These are phyloP conservation scores for Backusella morwellensis DNA, from an alignment of 192 early-diverging fungal genomes.

Conservation along the genomic window DNA sequence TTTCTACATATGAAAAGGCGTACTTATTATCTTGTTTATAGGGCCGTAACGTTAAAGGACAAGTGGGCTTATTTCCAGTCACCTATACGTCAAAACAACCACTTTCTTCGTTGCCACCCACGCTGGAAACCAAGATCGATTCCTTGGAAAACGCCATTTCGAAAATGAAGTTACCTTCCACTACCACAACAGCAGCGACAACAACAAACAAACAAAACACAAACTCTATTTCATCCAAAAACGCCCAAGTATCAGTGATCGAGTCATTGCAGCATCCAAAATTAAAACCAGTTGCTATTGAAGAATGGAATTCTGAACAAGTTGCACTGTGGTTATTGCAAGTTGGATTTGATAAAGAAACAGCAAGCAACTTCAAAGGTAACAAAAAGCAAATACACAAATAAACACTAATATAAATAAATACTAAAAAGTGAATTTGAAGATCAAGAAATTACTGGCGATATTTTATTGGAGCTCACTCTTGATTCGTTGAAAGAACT, in stretches of 20 bases:
- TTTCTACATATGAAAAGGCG: neutral
- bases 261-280: neutral
- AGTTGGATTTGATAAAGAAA: constrained; percentile 22
- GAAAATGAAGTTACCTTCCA: constrained; percentile 5
- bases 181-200: neutral
- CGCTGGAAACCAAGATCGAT: constrained; percentile 7
- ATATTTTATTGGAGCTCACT: constrained; percentile 56
- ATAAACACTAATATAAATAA: too few relatives aligned
- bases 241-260: constrained; percentile 2
- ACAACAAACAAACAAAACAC: neutral
- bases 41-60: constrained; percentile 63
- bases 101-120: neutral
- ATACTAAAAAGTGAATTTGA: neutral
- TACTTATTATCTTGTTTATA: constrained; percentile 16
- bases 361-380: constrained; percentile 22
- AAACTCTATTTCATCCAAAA: constrained; percentile 10
- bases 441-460: constrained; percentile 67
- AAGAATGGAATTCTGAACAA: constrained; percentile 28
- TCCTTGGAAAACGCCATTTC: constrained; percentile 8
- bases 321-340: constrained; percentile 23
- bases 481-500: constrained; percentile 63
- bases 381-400: neutral
- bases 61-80: constrained; percentile 71
- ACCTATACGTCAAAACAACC: constrained; percentile 51
- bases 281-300: constrained; percentile 10